Evolutionary conservation across 2,329 filamentous ascomycete species (phyloP), one percentile per base, ranked within the genome.

Genomic region (Scolecobasidium constrictum): DNA sequence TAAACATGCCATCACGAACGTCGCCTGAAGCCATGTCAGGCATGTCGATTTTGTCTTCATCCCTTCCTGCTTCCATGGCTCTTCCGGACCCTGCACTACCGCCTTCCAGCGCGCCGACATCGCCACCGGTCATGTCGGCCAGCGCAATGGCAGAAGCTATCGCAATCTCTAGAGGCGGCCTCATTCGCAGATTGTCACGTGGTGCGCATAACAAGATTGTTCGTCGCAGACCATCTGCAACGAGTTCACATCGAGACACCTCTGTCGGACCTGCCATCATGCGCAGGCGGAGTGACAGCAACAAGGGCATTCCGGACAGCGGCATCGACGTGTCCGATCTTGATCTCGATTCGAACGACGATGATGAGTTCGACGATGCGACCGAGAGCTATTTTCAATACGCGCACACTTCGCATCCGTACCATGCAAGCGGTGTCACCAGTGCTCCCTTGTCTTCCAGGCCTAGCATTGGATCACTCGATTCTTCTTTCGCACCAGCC

Each of bases 251-350:
- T 57, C 79, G 88, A 34, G 87, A 95, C 56, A 81, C 84, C 48
- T 95, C 88, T 57, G 81, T 87, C 19, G 92, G 92, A 0, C 92
- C 92, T 2, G 83, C 87, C 44, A 83, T 94, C 41, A 77, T 94
- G 61, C 79, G 90, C 48, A 75, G 86, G 45, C 79, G 88, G 50
- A 95, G 88, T 60, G 87, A 93, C 60, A 94, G 88, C 66, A 92
- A 84, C 34, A 67, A 63, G 42, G 67, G 67, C 26, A 47, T 61
- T n/a, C 61, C 49, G 31, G 62, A 64, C 34, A 57, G 61, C 21
- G 54, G 52, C 26, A 56, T 65, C 40, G 68, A 72, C 46, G 57
- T 69, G 21, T 69, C 68, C 12, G 68, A 71, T 49, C 59, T 70
- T 18, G 68, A 71, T 42, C 56, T 68, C 16, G 77, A 82, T 49